Evolutionary conservation across 257 asterid species (phyloP).

Genomic region (Paraleonurus japonicus): DNA sequence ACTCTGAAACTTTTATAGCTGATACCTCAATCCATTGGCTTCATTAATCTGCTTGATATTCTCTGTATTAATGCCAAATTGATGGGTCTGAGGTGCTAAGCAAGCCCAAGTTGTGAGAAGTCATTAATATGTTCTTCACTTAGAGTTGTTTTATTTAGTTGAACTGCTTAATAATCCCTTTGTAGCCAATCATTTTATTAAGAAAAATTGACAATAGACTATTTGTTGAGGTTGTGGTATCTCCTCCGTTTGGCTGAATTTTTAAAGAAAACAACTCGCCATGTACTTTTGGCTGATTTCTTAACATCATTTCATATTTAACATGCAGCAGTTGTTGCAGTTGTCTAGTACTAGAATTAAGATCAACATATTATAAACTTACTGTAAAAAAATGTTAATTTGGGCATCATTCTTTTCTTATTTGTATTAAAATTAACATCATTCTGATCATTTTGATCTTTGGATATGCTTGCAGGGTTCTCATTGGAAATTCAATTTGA

Average conservation of each 20-base stretch:
- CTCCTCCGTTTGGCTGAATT: neutral
- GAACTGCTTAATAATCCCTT: too few species aligned
- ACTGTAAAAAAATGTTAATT: neutral
- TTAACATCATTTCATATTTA: neutral
- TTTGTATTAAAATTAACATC: neutral
- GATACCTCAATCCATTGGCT: neutral
- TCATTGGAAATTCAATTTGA: conserved; percentile 27
- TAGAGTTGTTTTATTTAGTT: neutral
- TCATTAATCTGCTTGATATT: neutral
- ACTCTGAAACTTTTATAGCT: conserved; percentile 1
- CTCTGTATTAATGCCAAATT: neutral
- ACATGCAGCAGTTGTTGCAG: conserved; percentile 1
- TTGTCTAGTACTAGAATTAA: neutral
- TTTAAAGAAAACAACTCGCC: neutral
- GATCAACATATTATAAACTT: neutral
- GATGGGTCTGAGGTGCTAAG: conserved; percentile 2
- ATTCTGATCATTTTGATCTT: conserved; percentile 16
- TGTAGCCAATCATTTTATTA: too few species aligned
- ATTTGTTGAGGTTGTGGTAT: neutral
- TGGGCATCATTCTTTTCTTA: neutral
- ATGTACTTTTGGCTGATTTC: neutral
- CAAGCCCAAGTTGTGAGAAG: neutral
- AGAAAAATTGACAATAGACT: too few species aligned
- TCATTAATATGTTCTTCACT: neutral
- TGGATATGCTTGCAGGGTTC: conserved; percentile 34